Evolutionary conservation across 2,329 filamentous ascomycete genomes (phyloP), one percentile per base, ranked within the genome.

Genomic region (Aspergillus costaricaensis): DNA sequence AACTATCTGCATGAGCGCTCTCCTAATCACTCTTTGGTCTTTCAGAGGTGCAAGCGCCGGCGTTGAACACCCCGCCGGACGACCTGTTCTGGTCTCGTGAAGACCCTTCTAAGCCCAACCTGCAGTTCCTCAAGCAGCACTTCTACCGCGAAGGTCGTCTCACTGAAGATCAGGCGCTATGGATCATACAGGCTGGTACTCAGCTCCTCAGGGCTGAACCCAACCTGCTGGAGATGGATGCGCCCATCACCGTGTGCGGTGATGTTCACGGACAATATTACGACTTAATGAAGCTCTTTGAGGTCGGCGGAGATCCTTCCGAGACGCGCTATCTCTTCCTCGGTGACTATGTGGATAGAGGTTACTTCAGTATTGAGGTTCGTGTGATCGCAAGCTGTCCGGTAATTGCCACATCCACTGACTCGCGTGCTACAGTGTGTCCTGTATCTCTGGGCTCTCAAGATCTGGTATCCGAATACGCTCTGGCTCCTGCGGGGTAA

Each of bases 201-300:
- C 91, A 97, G 77, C 81, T 99, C 54, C 84, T 99, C 71, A 90
- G 89, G 73, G 84, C 89, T 64, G 95, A 99, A 81, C 94, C 95
- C 66, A 99, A 98, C 78, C 83, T 99, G 66, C 85, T 99, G 68
- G 95, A 99, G 83, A 99, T 99, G 95, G 95, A 99, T 78, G 95
- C 95, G 43, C 95, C 95, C 63, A 99, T 99, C 74, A 99, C 95
- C 9, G 95, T 99, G 54, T 99, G 95, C 73, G 95, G 95, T 75
- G 95, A 99, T 74, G 93, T 99, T 57, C 95, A 99, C 79, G 95
- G 95, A 68, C 95, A 99, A 81, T 99, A 98, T 82, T 99, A 96
- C 78, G 95, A 99, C 78, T 81, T 99, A 74, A 99, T 99, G 95
- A 99, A 99, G 83, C 85, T 99, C 36, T 99, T 99, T 73, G 95